Percentiles rank a stretch among this genome's conserved stretches.
Conservation (phyloP, 805 yeast species). For the Hanseniaspora lindneri region DNA sequence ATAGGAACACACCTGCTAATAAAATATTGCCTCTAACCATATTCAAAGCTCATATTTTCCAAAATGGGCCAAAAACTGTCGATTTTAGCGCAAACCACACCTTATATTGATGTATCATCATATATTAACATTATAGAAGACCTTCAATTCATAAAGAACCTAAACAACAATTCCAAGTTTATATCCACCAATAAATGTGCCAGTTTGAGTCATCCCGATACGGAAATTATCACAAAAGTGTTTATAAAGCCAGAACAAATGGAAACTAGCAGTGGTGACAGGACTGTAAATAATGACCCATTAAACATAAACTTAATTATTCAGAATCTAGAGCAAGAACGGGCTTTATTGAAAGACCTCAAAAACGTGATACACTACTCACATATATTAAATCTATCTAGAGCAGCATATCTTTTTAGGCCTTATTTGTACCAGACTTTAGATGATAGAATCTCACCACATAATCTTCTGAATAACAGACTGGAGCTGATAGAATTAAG, state of each 20-base stretch:
- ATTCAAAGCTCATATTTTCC: not conserved
- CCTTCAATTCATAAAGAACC: slow-evolving; percentile 59
- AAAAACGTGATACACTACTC: slow-evolving; percentile 62
- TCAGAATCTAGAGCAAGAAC: slow-evolving; percentile 30
- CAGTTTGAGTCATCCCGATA: slow-evolving; percentile 57
- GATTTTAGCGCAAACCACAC: slow-evolving; percentile 75
- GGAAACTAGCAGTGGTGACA: slow-evolving; percentile 18
- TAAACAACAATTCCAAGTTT: slow-evolving; percentile 33
- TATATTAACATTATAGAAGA: slow-evolving; percentile 70
- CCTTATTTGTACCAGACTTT: slow-evolving; percentile 68
- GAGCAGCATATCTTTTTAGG: slow-evolving; percentile 83
- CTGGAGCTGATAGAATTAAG: slow-evolving; percentile 35
- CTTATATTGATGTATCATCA: slow-evolving; percentile 83
- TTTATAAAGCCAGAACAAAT: slow-evolving; percentile 53
- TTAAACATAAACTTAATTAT: slow-evolving; percentile 22
- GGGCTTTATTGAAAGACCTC: slow-evolving; percentile 34
- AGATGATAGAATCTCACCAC: slow-evolving; percentile 73
- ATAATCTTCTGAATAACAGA: not conserved
- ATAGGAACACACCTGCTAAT: too few relatives aligned
- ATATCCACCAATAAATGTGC: slow-evolving; percentile 50
- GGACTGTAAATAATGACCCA: not conserved
- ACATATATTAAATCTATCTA: slow-evolving; percentile 68
- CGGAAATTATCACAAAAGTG: slow-evolving; percentile 65
- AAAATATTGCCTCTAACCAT: not conserved
- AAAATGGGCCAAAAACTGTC: slow-evolving; percentile 82